A percentile compares a stretch with the other conserved stretches of the same genome.
Conservation (phyloP, 164 flowering plant species). For the Tetracentron sinense region DNA sequence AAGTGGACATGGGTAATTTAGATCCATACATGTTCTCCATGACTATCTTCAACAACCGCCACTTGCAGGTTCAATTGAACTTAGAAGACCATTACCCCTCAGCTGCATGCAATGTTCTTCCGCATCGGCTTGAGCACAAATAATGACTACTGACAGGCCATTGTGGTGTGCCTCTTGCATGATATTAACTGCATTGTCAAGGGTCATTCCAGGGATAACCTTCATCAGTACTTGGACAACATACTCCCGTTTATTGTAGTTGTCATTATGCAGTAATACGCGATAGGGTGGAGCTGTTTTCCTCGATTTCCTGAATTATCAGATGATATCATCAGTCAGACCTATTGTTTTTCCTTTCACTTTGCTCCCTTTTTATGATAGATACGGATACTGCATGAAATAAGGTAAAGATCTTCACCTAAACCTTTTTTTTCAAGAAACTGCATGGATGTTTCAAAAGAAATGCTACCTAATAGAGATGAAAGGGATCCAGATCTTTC, state of each 20-base stretch:
- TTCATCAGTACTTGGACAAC: conserved; percentile 96
- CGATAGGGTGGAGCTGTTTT: conserved; percentile 88
- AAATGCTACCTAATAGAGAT: too few species aligned
- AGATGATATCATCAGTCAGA: not conserved
- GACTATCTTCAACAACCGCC: conserved; percentile 53
- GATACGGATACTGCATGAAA: not conserved
- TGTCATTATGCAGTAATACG: conserved; percentile 84
- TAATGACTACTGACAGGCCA: conserved; percentile 81
- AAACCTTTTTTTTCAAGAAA: too few species aligned
- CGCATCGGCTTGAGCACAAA: conserved; percentile 89
- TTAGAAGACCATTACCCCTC: conserved; percentile 83
- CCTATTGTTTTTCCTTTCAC: not conserved
- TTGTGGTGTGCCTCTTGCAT: conserved; percentile 96
- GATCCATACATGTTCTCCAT: not conserved
- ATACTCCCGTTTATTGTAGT: conserved; percentile 85
- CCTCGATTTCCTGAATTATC: conserved; percentile 66
- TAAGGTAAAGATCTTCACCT: too few species aligned
- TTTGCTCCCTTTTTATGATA: too few species aligned
- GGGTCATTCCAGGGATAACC: conserved; percentile 93
- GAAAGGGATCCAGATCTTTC: too few species aligned
- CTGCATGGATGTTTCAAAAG: too few species aligned
- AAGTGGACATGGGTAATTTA: not conserved
- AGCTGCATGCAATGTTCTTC: conserved; percentile 92
- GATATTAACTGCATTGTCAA: conserved; percentile 86
- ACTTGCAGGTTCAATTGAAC: conserved; percentile 90